phyloP scores from a whole-genome alignment of 2,329 filamentous ascomycete species.

The Claviceps capensis region DNA sequence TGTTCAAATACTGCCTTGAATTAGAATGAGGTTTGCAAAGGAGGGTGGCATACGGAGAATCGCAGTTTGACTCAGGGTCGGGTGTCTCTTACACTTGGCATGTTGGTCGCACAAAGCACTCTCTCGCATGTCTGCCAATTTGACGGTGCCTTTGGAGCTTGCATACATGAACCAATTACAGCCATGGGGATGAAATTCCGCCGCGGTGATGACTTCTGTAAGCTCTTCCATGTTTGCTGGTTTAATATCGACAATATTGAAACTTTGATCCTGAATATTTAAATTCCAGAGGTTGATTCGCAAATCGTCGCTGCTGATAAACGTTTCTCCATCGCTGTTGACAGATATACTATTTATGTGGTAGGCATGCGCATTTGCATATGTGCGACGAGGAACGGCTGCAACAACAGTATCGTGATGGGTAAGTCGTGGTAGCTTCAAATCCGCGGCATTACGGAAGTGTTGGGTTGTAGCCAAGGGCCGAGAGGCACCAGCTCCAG shows the following conservation, averaged over 20 bases:
- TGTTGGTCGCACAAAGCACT: conserved; percentile 93
- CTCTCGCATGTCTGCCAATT: conserved; percentile 95
- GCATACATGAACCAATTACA: conserved; percentile 99
- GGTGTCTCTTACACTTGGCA: conserved; percentile 58
- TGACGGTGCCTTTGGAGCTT: conserved; percentile 97
- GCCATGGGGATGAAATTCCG: conserved; percentile 90
- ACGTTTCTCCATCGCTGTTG: conserved; percentile 97
- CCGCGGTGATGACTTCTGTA: conserved; percentile 95
- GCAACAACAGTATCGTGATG: conserved; percentile 98
- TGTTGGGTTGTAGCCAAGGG: conserved; percentile 51
- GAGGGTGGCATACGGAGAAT: too few relatives aligned
- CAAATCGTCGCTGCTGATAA: conserved; percentile 96
- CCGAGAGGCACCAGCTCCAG: conserved; percentile 64
- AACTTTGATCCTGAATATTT: conserved; percentile 98
- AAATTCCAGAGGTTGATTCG: conserved; percentile 98
- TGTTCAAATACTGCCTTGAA: conserved; percentile 74
- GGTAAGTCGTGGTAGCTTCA: conserved; percentile 91
- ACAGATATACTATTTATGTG: conserved; percentile 99
- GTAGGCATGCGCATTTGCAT: conserved; percentile 96
- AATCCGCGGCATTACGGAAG: conserved; percentile 67
- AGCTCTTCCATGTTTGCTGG: conserved; percentile 99
- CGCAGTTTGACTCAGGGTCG: too few relatives aligned
- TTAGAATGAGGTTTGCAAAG: conserved; percentile 10
- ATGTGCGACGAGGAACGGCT: conserved; percentile 87
- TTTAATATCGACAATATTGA: conserved; percentile 99